Evolutionary conservation across 768 basidiomycete genomes (phyloP).

Genomic region (Psilocybe sp.): DNA sequence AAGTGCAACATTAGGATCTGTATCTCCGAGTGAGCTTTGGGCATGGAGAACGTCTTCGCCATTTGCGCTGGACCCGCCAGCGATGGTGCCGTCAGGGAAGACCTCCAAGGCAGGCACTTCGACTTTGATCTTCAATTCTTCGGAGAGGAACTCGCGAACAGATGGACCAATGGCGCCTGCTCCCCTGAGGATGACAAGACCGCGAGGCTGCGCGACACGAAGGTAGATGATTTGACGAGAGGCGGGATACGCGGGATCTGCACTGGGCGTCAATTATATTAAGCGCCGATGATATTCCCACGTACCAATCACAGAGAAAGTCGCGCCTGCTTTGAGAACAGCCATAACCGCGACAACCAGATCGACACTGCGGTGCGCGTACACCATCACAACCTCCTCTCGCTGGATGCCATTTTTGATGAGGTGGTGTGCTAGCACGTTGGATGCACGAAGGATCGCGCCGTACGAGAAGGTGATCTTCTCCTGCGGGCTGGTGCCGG

Average conservation of each 20-base stretch:
- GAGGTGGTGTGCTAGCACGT: slow-evolving; percentile 88
- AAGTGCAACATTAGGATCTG: slow-evolving; percentile 77
- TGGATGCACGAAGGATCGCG: slow-evolving; percentile 80
- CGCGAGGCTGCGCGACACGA: slow-evolving; percentile 88
- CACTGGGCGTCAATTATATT: slow-evolving; percentile 2
- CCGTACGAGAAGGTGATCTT: slow-evolving; percentile 70
- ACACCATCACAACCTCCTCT: slow-evolving; percentile 98
- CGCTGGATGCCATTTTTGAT: slow-evolving; percentile 81
- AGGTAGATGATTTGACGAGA: slow-evolving; percentile 92
- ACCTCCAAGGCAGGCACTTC: slow-evolving; percentile 90
- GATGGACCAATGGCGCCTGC: slow-evolving; percentile 79
- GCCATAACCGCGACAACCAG: slow-evolving; percentile 97
- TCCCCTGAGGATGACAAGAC: slow-evolving; percentile 84
- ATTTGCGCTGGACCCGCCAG: slow-evolving; percentile 52
- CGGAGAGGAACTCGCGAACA: slow-evolving; percentile 79
- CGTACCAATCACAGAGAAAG: slow-evolving; percentile 95
- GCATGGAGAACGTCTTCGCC: slow-evolving; percentile 60
- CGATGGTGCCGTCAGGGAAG: slow-evolving; percentile 55
- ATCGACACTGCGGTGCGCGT: slow-evolving; percentile 94
- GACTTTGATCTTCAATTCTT: slow-evolving; percentile 80
- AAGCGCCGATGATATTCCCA: slow-evolving; percentile 6
- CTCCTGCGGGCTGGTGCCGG: slow-evolving; percentile 46
- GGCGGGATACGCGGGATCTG: slow-evolving; percentile 96
- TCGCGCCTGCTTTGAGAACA: slow-evolving; percentile 91
- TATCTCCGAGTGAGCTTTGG: slow-evolving; percentile 52